phyloP scores from a whole-genome alignment of 1,284 basidiomycete genomes.

The Ustilago sp. region DNA sequence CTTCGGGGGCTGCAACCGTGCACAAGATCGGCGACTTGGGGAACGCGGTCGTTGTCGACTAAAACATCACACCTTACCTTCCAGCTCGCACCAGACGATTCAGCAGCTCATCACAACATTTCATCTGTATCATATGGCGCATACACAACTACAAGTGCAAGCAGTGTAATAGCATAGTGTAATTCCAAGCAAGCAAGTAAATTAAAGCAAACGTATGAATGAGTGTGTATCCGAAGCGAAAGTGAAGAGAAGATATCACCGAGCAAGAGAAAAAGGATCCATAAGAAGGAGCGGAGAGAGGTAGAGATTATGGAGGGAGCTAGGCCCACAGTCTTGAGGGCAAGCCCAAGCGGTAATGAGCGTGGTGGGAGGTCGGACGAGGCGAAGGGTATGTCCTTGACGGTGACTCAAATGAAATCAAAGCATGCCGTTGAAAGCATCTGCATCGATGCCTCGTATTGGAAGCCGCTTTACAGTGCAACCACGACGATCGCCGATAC shows the following conservation, averaged over 20 bases:
- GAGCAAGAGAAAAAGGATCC: neutral
- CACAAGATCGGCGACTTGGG: constrained; percentile 19
- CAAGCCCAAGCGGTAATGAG: neutral
- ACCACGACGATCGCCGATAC: constrained; percentile 22
- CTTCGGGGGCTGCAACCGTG: constrained; percentile 19
- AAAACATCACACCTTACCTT: neutral
- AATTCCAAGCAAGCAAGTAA: neutral
- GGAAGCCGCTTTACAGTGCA: constrained; percentile 8
- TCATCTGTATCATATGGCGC: neutral
- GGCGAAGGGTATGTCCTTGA: neutral
- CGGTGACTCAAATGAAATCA: neutral
- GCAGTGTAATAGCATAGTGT: constrained; percentile 2
- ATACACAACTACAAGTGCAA: neutral
- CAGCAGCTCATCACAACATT: neutral
- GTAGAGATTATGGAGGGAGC: neutral
- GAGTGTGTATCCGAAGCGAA: constrained; percentile 5
- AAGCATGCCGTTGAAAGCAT: neutral
- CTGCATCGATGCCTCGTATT: neutral
- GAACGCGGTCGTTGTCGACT: constrained; percentile 15
- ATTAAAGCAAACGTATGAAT: constrained; percentile 1
- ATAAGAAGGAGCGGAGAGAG: neutral
- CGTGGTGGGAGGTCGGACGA: neutral
- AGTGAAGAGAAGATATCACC: neutral
- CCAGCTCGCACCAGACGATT: neutral
- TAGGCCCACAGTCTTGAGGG: neutral